Evolutionary conservation across 495 filamentous ascomycete genomes (phyloP).

Genomic region (Penicillium coprophilum): DNA sequence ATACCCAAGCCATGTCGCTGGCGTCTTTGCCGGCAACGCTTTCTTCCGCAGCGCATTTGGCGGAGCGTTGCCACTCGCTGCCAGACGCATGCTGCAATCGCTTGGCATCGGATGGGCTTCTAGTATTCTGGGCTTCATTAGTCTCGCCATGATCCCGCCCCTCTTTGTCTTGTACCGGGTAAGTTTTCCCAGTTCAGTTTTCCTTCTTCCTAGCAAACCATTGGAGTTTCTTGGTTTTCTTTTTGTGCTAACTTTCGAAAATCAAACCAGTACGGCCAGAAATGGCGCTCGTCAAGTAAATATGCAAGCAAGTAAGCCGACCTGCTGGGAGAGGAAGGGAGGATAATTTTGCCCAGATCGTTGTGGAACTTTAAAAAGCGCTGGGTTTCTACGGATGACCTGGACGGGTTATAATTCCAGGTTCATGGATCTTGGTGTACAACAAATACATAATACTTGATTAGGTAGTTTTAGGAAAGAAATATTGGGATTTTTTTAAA

Average conservation of each 20-base stretch:
- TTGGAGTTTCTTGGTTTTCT: too few species aligned
- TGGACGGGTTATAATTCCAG: too few species aligned
- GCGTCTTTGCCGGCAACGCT: conserved; percentile 1
- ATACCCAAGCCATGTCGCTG: neutral
- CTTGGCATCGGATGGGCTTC: conserved; percentile 2
- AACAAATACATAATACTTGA: too few species aligned
- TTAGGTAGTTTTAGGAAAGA: too few species aligned
- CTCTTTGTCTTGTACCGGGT: neutral
- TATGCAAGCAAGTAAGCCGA: neutral
- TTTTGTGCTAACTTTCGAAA: too few species aligned
- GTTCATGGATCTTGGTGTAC: too few species aligned
- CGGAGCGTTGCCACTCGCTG: conserved; percentile 1
- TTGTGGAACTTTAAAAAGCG: too few species aligned
- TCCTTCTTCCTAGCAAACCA: neutral
- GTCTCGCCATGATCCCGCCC: neutral
- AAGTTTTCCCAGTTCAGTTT: neutral
- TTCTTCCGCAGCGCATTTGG: conserved; percentile 1
- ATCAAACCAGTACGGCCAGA: neutral
- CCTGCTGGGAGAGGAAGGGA: too few species aligned
- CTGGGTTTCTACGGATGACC: too few species aligned
- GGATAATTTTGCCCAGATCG: too few species aligned
- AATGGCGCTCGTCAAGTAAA: neutral
- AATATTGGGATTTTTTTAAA: too few species aligned
- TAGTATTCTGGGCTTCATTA: conserved; percentile 1
- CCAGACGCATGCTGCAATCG: neutral